A percentile compares a stretch with the other conserved stretches of the same genome.
phyloP scores from a whole-genome alignment of 2,329 filamentous ascomycete species.

The Nigrospora sphaerica region DNA sequence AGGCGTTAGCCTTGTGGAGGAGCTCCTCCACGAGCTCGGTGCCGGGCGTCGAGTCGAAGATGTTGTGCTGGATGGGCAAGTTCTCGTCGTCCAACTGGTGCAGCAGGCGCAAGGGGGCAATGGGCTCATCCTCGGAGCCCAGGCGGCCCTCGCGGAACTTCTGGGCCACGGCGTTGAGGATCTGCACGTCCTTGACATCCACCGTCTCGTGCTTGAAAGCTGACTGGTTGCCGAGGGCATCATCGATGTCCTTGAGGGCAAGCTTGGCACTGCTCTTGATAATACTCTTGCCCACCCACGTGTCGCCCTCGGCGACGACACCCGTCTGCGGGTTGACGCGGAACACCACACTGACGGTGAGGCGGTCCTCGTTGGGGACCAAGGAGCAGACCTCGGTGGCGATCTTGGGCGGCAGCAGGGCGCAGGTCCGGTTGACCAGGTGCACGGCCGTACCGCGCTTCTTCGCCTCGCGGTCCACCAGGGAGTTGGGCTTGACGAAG shows the following conservation, averaged over 20 bases:
- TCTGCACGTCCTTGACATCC: conserved; percentile 69
- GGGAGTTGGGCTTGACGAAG: conserved; percentile 92
- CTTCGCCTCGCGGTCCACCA: conserved; percentile 94
- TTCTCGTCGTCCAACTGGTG: conserved; percentile 98
- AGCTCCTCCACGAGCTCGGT: conserved; percentile 95
- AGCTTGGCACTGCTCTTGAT: conserved; percentile 88
- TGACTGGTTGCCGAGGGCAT: conserved; percentile 60
- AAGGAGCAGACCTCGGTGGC: conserved; percentile 84
- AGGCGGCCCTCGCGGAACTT: conserved; percentile 89
- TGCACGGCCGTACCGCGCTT: conserved; percentile 96
- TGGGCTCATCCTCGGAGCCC: conserved; percentile 68
- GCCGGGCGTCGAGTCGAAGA: conserved; percentile 83
- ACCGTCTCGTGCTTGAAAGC: conserved; percentile 59
- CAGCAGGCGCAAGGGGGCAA: conserved; percentile 79
- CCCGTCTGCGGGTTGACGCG: conserved; percentile 78
- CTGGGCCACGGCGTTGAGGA: conserved; percentile 72
- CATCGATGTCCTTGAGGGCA: conserved; percentile 78
- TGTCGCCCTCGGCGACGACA: conserved; percentile 72
- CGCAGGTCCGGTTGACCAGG: conserved; percentile 78
- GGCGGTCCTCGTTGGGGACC: conserved; percentile 76
- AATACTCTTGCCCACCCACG: conserved; percentile 89
- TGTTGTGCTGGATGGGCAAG: conserved; percentile 90
- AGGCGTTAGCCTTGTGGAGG: conserved; percentile 84
- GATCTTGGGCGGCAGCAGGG: conserved; percentile 83
- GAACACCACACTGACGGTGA: conserved; percentile 91